Evolutionary conservation across 2,329 filamentous ascomycete species (phyloP).

Genomic region (Exserohilum rostratum): DNA sequence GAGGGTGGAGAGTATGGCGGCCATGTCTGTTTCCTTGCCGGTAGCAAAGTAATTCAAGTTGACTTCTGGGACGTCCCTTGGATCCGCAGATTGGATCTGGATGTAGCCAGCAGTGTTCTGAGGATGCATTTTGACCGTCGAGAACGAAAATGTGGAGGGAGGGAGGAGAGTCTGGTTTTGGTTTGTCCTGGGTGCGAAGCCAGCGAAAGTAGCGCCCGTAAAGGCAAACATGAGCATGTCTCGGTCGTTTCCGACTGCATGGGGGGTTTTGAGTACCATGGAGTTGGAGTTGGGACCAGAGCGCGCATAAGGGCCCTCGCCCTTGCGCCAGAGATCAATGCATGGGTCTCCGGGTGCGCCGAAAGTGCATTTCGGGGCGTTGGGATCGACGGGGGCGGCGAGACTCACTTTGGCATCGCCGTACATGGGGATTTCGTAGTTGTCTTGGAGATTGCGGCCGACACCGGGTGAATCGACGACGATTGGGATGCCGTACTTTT

Average conservation of each 20-base stretch:
- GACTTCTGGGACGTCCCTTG: conserved; percentile 66
- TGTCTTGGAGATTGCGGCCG: conserved; percentile 32
- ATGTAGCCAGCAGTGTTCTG: conserved; percentile 66
- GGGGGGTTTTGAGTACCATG: conserved; percentile 50
- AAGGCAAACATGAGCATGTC: conserved; percentile 59
- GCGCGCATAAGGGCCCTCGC: conserved; percentile 42
- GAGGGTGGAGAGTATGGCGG: conserved; percentile 59
- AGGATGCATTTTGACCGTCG: conserved; percentile 65
- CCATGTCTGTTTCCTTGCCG: conserved; percentile 60
- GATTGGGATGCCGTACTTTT: conserved; percentile 58
- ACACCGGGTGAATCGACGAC: conserved; percentile 55
- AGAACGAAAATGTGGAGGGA: conserved; percentile 46
- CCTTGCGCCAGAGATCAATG: conserved; percentile 24
- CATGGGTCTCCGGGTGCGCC: conserved; percentile 26
- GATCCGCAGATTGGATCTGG: conserved; percentile 63
- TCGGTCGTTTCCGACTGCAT: conserved; percentile 53
- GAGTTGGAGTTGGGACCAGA: conserved; percentile 58
- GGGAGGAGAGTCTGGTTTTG: conserved; percentile 40
- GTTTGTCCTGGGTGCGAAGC: conserved; percentile 59
- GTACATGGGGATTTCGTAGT: conserved; percentile 56
- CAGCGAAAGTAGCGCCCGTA: conserved; percentile 56
- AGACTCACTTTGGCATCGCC: conserved; percentile 45
- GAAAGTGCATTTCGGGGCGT: conserved; percentile 23
- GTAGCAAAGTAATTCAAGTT: conserved; percentile 38
- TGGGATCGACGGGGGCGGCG: conserved; percentile 2